Evolutionary conservation across 306 rosid genomes (phyloP).

Genomic region (Mimosa bimucronata): DNA sequence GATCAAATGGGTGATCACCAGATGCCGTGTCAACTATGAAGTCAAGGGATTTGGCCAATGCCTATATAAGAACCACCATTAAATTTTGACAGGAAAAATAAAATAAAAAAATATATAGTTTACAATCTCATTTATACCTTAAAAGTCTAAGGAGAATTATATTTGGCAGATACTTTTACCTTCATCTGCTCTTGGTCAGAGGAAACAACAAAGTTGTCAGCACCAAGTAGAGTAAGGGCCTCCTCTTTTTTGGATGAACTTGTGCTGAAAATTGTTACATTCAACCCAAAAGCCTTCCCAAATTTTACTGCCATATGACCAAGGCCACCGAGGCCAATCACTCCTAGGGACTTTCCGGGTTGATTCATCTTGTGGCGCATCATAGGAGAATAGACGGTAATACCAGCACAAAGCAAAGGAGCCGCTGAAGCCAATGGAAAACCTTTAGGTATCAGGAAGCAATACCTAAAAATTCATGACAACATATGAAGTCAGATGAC

Average conservation of each 20-base stretch:
- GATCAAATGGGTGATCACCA: constrained; percentile 86
- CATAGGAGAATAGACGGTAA: neutral
- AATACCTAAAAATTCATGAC: constrained; percentile 61
- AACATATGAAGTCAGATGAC: constrained; percentile 33
- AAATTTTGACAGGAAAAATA: constrained; percentile 14
- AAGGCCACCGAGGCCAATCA: neutral
- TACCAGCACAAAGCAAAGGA: constrained; percentile 93
- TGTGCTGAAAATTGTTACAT: constrained; percentile 77
- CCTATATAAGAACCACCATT: constrained; percentile 46
- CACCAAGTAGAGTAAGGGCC: constrained; percentile 73
- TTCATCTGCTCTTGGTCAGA: constrained; percentile 73
- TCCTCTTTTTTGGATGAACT: constrained; percentile 84
- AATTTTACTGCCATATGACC: neutral
- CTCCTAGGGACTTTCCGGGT: neutral
- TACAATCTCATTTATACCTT: constrained; percentile 4
- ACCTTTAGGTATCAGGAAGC: constrained; percentile 70
- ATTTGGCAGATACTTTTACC: constrained; percentile 40
- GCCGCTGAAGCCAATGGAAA: constrained; percentile 90
- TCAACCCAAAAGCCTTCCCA: constrained; percentile 29
- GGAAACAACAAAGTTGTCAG: constrained; percentile 75
- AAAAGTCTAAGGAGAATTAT: neutral
- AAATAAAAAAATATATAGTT: neutral
- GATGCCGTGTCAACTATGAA: constrained; percentile 82
- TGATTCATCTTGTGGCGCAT: neutral
- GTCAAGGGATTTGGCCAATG: constrained; percentile 63